Evolutionary conservation across 805 yeast genomes (phyloP).

Genomic region (Vanderwaltozyma yarrowii): DNA sequence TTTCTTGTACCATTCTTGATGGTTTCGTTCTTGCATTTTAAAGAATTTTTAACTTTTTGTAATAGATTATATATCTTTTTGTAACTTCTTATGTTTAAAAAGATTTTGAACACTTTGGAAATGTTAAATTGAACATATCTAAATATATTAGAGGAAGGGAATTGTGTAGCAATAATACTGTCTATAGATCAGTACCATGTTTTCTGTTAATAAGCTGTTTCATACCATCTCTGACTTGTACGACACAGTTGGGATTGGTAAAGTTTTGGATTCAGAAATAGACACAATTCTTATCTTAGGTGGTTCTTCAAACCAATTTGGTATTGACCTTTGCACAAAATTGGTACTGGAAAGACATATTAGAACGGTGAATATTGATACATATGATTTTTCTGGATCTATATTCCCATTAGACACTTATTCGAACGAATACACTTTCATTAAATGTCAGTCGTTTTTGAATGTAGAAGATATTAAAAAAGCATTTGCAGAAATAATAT

Average conservation of each 20-base stretch:
- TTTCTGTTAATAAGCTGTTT: no score
- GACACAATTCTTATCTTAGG: constrained; percentile 14
- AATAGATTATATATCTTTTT: no score
- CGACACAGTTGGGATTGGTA: constrained; percentile 14
- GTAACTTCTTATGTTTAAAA: no score
- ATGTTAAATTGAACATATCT: no score
- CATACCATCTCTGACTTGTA: constrained; percentile 4
- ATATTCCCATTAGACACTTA: background rate
- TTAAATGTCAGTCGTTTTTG: constrained; percentile 4
- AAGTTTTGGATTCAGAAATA: constrained; percentile 4
- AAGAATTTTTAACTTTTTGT: no score
- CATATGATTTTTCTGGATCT: constrained; percentile 1
- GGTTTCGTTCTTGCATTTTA: no score
- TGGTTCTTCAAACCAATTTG: constrained; percentile 15
- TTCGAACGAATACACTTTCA: background rate
- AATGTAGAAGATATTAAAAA: background rate
- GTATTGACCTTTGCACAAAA: constrained; percentile 7
- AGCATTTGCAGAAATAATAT: background rate
- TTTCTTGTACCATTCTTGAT: no score
- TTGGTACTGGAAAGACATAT: constrained; percentile 4
- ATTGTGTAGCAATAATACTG: no score
- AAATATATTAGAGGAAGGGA: no score
- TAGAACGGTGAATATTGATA: constrained; percentile 14
- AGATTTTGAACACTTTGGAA: no score
- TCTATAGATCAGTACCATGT: no score